Percentiles rank a stretch among this genome's conserved stretches.
These are phyloP conservation scores for Avena atlantica DNA, from an alignment of 176 grass and related monocot species.

Conservation along the genomic window DNA sequence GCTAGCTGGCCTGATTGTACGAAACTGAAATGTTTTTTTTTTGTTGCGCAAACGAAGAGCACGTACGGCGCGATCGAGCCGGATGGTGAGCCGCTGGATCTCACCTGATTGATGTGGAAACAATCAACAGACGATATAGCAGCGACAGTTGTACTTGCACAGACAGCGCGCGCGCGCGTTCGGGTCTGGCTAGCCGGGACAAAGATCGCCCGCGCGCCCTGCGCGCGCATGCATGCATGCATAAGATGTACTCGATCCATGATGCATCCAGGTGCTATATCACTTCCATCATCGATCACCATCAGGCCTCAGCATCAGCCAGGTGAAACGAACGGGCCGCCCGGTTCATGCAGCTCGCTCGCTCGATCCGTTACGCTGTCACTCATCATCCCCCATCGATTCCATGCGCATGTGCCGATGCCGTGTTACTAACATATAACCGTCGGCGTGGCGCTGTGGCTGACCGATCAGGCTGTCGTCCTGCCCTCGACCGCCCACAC, in stretches of 20 bases:
- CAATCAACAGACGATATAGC: not conserved
- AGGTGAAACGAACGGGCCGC: not conserved
- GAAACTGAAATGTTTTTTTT: too few relatives aligned
- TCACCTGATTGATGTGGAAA: not conserved
- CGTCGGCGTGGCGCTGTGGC: constrained; percentile 35
- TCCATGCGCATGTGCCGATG: constrained; percentile 29
- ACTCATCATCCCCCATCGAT: not conserved
- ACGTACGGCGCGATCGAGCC: too few relatives aligned
- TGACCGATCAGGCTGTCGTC: not conserved
- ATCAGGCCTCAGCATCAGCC: not conserved
- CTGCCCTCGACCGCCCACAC: not conserved
- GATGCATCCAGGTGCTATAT: not conserved
- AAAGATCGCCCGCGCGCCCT: not conserved
- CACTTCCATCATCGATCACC: not conserved
- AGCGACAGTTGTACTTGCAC: not conserved
- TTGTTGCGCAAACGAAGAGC: too few relatives aligned
- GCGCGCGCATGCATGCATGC: not conserved
- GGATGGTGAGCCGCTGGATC: too few relatives aligned
- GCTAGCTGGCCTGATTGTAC: too few relatives aligned
- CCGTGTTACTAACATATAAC: not conserved
- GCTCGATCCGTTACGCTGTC: constrained; percentile 28
- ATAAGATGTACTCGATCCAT: not conserved
- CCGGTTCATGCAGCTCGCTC: too few relatives aligned
- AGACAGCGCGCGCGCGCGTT: not conserved
- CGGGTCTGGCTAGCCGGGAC: not conserved